Evolutionary conservation across 2,329 filamentous ascomycete genomes (phyloP).

Genomic region (Juglanconis oblonga): DNA sequence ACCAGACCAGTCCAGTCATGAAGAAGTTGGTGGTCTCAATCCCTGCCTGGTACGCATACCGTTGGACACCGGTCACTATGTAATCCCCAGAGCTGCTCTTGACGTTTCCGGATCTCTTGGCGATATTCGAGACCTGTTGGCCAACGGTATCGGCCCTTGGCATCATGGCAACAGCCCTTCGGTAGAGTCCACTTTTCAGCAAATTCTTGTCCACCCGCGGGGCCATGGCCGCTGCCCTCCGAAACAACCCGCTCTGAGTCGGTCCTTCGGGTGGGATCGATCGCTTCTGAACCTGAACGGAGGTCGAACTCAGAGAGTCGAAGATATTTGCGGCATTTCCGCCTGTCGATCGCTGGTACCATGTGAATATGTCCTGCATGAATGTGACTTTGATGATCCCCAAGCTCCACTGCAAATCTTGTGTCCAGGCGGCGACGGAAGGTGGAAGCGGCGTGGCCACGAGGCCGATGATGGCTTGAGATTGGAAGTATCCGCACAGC

Average conservation of each 20-base stretch:
- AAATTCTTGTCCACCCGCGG: slow-evolving; percentile 24
- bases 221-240: neutral
- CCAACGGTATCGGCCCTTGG: slow-evolving; percentile 22
- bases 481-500: slow-evolving; percentile 83
- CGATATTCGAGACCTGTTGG: slow-evolving; percentile 8
- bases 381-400: slow-evolving; percentile 79
- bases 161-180: slow-evolving; percentile 33
- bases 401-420: slow-evolving; percentile 92
- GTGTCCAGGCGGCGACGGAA: slow-evolving; percentile 80
- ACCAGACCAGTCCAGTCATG: slow-evolving; percentile 79
- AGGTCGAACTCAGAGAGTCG: slow-evolving; percentile 65
- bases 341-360: slow-evolving; percentile 85
- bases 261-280: slow-evolving; percentile 44
- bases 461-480: slow-evolving; percentile 79
- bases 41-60: slow-evolving; percentile 74
- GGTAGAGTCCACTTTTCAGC: slow-evolving; percentile 38
- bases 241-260: slow-evolving; percentile 23
- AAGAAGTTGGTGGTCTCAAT: slow-evolving; percentile 86
- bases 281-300: slow-evolving; percentile 68
- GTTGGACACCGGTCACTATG: slow-evolving; percentile 69
- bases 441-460: slow-evolving; percentile 72
- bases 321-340: slow-evolving; percentile 73
- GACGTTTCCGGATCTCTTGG: slow-evolving; percentile 28
- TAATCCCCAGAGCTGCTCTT: slow-evolving; percentile 44
- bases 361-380: slow-evolving; percentile 76